Percentiles rank a stretch among this genome's conserved stretches.
Conservation (phyloP, 192 early-diverging fungal species). For the Haplosporangium gracile region DNA sequence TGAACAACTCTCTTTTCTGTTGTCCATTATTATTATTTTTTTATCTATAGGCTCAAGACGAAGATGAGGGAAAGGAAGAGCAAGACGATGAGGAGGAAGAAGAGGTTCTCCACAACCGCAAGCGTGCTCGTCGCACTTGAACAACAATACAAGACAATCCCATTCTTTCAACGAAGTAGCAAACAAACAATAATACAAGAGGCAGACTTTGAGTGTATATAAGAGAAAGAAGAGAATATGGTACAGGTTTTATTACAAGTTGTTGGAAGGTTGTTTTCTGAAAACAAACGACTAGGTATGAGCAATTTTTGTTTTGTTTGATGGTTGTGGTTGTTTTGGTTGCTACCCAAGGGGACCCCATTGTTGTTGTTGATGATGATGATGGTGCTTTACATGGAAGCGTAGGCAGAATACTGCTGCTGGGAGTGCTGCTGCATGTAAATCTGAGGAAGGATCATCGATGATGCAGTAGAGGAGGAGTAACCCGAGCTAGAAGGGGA, state of each 20-base stretch:
- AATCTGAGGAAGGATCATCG: constrained; percentile 33
- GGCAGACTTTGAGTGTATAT: not conserved
- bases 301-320: constrained; percentile 17
- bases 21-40: not conserved
- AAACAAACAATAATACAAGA: not conserved
- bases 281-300: constrained; percentile 15
- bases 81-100: constrained; percentile 28
- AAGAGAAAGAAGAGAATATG: not conserved
- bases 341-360: constrained; percentile 4
- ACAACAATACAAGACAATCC: constrained; percentile 11
- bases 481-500: constrained; percentile 4
- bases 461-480: constrained; percentile 4
- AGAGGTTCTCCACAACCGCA: constrained; percentile 30
- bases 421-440: constrained; percentile 32
- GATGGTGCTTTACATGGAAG: not conserved
- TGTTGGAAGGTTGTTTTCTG: not conserved
- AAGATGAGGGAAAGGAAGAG: constrained; percentile 13
- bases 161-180: not conserved
- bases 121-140: constrained; percentile 28
- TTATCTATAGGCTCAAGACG: constrained; percentile 24
- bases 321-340: not conserved
- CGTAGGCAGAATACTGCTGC: constrained; percentile 14
- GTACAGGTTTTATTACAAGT: constrained; percentile 42
- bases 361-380: not conserved
- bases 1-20: not conserved